Percentiles rank a stretch among this genome's conserved stretches.
Conservation (phyloP, 192 early-diverging fungal genomes). For the Anaeromyces robustus region DNA sequence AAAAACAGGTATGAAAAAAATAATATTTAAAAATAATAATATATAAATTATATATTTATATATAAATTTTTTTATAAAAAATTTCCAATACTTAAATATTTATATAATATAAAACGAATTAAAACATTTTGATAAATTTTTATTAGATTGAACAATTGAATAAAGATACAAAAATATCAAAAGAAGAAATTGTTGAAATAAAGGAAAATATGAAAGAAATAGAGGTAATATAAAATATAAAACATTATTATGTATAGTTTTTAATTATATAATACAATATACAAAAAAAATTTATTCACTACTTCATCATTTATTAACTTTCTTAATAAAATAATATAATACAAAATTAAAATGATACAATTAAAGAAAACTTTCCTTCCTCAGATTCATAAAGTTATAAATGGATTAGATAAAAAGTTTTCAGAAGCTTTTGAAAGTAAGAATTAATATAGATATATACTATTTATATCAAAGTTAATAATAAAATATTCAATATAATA, state of each 20-base stretch:
- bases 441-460: not conserved
- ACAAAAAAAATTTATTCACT: no score
- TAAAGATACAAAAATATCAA: not conserved
- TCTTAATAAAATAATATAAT: no score
- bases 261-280: no score
- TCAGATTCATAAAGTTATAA: conserved; percentile 40
- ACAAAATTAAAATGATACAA: no score
- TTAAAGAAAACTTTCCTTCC: conserved; percentile 51
- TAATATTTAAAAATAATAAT: no score
- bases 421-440: conserved; percentile 50
- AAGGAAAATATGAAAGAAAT: conserved; percentile 17
- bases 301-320: no score
- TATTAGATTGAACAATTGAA: not conserved
- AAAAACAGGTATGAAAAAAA: not conserved
- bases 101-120: no score
- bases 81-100: no score
- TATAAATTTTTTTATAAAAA: no score
- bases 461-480: not conserved
- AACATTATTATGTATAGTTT: no score
- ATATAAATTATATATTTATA: no score
- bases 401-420: conserved; percentile 50
- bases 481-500: no score
- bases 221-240: conserved; percentile 5
- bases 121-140: not conserved
- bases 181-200: conserved; percentile 32